Evolutionary conservation across 1,284 basidiomycete genomes (phyloP).

Genomic region (Ustilago xerochloae): DNA sequence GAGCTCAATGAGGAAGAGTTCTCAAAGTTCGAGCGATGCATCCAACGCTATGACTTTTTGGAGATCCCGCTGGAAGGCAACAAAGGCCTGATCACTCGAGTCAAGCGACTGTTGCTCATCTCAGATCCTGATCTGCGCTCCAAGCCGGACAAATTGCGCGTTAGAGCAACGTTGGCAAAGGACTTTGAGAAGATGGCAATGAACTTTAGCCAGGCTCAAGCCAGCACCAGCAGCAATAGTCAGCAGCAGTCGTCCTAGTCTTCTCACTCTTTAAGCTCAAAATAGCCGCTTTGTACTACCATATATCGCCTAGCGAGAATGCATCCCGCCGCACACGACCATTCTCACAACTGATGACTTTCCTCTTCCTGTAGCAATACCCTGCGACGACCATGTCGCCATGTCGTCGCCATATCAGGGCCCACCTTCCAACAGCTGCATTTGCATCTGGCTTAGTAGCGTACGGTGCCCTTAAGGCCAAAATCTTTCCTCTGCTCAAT

Average conservation of each 20-base stretch:
- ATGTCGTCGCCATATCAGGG: background rate
- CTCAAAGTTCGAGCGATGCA: conserved; percentile 57
- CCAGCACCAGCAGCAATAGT: conserved; percentile 3
- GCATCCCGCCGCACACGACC: too few species aligned
- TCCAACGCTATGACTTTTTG: conserved; percentile 60
- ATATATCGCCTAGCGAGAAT: too few species aligned
- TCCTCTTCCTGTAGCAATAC: background rate
- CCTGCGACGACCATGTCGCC: background rate
- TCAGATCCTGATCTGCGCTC: conserved; percentile 47
- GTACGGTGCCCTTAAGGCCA: background rate
- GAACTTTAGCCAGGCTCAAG: conserved; percentile 30
- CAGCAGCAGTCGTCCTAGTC: background rate
- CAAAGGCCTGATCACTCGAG: conserved; percentile 58
- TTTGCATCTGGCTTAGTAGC: background rate
- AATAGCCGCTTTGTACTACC: too few species aligned
- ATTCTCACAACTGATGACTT: background rate
- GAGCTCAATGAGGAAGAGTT: conserved; percentile 54
- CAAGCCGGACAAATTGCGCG: conserved; percentile 48
- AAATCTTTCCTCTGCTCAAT: background rate
- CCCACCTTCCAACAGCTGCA: background rate
- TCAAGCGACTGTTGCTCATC: conserved; percentile 58
- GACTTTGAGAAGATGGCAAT: conserved; percentile 61
- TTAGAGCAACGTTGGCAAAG: conserved; percentile 54
- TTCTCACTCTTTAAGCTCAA: background rate
- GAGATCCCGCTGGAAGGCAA: conserved; percentile 61